Conservation (phyloP, 331 rosid genomes). For the Quercus tomentella region DNA sequence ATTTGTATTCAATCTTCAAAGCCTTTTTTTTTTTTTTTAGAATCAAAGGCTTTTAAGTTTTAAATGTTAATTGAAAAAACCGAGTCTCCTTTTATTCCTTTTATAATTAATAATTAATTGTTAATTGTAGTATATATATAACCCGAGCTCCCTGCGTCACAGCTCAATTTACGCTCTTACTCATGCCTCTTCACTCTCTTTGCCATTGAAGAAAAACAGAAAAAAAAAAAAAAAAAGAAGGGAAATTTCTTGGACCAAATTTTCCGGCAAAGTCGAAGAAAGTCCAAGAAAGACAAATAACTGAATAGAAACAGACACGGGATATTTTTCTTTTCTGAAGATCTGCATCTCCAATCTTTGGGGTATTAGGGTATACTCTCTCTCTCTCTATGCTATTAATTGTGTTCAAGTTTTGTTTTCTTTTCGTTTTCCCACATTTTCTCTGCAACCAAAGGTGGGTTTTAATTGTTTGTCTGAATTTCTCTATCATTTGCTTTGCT, state of each 20-base stretch:
- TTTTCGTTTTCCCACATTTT: background rate
- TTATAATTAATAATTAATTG: too few species aligned
- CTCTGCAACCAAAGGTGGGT: background rate
- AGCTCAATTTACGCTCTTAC: slow-evolving; percentile 18
- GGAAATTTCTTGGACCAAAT: background rate
- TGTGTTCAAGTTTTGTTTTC: background rate
- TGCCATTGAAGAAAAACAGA: background rate
- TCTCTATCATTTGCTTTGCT: background rate
- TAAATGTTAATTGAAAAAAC: too few species aligned
- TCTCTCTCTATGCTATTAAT: background rate
- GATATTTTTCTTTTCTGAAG: background rate
- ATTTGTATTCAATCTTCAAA: too few species aligned
- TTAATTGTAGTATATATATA: background rate
- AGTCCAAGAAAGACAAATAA: background rate
- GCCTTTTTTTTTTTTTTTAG: too few species aligned
- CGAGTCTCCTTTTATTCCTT: too few species aligned
- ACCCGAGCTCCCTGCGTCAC: background rate
- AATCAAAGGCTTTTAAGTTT: too few species aligned
- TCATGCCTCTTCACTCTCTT: background rate
- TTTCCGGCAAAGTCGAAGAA: background rate
- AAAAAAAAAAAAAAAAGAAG: background rate
- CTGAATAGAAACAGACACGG: background rate
- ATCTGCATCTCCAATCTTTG: slow-evolving; percentile 2
- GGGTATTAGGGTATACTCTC: background rate
- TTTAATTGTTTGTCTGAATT: background rate